Conservation (phyloP, 139 green algal species). For the Astrephomene gubernaculifera region DNA sequence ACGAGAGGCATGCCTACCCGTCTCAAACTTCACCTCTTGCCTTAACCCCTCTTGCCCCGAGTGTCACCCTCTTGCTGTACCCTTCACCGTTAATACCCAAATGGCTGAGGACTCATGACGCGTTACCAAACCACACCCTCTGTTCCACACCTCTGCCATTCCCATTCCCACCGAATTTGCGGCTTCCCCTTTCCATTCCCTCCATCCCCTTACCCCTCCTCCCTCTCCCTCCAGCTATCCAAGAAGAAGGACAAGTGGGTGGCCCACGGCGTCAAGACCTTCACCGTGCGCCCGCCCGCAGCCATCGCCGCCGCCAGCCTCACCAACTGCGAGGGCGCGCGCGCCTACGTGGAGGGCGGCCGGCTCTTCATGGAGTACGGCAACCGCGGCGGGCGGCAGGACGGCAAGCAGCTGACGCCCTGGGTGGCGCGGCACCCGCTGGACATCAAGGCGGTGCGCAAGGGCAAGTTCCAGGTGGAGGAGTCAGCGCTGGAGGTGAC, state of each 20-base stretch:
- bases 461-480: background rate
- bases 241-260: conserved; percentile 21
- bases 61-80: too few species aligned
- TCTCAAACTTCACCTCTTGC: too few species aligned
- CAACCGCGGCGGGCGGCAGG: background rate
- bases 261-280: conserved; percentile 24
- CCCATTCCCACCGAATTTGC: too few species aligned
- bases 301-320: background rate
- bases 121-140: too few species aligned
- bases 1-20: too few species aligned
- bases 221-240: background rate
- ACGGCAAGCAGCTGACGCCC: background rate
- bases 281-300: background rate
- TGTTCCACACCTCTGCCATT: too few species aligned
- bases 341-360: conserved; percentile 17
- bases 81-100: too few species aligned
- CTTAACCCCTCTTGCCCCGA: too few species aligned
- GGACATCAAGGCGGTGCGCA: conserved; percentile 20
- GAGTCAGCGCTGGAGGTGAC: conserved; percentile 2
- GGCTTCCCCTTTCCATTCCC: too few species aligned
- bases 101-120: too few species aligned
- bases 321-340: conserved; percentile 31
- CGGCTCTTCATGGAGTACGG: conserved; percentile 32
- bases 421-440: conserved; percentile 10
- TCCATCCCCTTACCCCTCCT: background rate